Conservation (phyloP, 75 land plant genomes). For the Sequoiadendron giganteum region DNA sequence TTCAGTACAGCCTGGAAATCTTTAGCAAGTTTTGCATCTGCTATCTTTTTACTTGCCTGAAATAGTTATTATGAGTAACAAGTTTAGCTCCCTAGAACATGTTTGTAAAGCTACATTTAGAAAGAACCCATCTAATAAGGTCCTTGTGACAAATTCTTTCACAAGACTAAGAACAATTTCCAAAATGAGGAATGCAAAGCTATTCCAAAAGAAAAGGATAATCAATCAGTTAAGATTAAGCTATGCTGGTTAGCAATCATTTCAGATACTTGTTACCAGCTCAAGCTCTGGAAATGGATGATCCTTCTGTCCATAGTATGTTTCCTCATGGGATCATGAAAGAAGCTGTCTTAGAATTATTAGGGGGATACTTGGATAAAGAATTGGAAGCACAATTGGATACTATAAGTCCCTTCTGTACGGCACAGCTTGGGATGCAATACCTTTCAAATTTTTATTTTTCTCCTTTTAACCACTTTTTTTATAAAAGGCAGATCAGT, state of each 20-base stretch:
- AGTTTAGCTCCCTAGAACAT: background rate
- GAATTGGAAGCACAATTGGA: background rate
- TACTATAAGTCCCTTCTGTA: background rate
- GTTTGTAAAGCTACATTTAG: constrained; percentile 1
- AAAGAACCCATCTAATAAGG: background rate
- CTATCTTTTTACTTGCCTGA: constrained; percentile 63
- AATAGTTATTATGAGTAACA: background rate
- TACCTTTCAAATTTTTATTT: no score
- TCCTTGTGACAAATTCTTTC: background rate
- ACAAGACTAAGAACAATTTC: background rate
- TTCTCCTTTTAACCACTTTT: no score
- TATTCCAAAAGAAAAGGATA: background rate
- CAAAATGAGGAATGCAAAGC: background rate
- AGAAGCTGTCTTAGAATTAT: background rate
- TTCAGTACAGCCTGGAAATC: constrained; percentile 66
- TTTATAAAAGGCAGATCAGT: background rate
- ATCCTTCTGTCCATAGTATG: no score
- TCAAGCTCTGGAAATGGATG: no score
- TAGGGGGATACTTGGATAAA: background rate
- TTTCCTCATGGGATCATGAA: background rate
- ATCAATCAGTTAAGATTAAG: background rate
- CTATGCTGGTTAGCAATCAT: background rate
- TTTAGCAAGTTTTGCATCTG: constrained; percentile 78
- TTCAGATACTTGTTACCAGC: no score
- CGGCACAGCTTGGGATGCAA: background rate